Base-by-base conservation (phyloP, 176 grass and related monocot species). In the Lolium multiflorum region DNA sequence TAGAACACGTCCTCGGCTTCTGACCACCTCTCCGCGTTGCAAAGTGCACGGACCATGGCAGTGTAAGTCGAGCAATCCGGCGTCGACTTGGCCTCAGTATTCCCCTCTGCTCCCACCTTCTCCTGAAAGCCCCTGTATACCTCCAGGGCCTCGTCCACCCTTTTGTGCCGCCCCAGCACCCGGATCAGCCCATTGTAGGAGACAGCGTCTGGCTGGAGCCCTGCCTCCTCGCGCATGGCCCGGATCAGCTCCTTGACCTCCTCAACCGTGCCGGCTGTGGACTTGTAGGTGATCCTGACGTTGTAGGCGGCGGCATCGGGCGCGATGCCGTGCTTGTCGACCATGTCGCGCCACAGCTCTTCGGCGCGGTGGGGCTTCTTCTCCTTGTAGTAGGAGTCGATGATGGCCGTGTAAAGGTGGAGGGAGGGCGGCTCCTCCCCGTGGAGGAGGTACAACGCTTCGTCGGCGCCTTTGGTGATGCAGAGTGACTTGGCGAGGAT, bases 381-480 rank as follows among this genome's bases (percentile, higher is more conserved):
- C 61, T 88, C 67, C 89, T 91, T 91, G 81, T 91, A 88, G 81
- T 69, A 88, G 81, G 89, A 84, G 89, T 88, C 85, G 60, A 91
- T 91, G 81, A 91, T 10, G 17, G 76, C 1, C 21, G 89, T 91
- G 85, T 84, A 88, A 43, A 91, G 69, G 8, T 70, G 60, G 41
- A 91, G 20, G 51, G 85, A 84, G 3, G 89, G 85, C 67, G 38
- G 39, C 69, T 54, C 20, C 68, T 64, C 59, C 58, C 79, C 76
- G 18, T 62, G 74, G 76, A 88, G 77, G 13, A 91, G 89, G 89
- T 87, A 86, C 37, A 88, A 59, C 28, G 89, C 85, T 17, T 71
- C 26, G 76, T 84, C 85, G 60, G 85, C 81, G 51, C 89, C 85
- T 8, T 77, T 37, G 81, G 51, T 75, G 51, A 91, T 31, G 70